Percentiles rank a stretch among this genome's conserved stretches.
phyloP scores from a whole-genome alignment of 495 filamentous ascomycete species.

The Pyrenopolyporus hunteri region DNA sequence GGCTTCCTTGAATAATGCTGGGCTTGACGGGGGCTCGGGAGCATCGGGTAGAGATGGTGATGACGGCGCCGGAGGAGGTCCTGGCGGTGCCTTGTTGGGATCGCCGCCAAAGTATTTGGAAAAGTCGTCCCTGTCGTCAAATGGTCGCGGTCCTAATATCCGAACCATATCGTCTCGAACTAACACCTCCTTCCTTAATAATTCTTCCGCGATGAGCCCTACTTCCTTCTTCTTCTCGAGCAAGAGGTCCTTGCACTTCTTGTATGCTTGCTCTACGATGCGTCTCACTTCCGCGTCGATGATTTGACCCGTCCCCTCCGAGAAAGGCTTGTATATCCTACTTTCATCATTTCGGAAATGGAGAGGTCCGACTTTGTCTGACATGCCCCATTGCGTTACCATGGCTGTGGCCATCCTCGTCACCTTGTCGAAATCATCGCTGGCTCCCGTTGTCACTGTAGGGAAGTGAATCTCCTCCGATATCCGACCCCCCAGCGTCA shows the following conservation, averaged over 20 bases:
- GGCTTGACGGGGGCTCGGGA: slow-evolving; percentile 39
- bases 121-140: slow-evolving; percentile 85
- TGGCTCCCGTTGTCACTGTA: slow-evolving; percentile 91
- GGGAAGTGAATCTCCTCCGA: slow-evolving; percentile 96
- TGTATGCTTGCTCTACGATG: slow-evolving; percentile 90
- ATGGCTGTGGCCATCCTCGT: slow-evolving; percentile 93
- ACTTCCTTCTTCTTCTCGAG: slow-evolving; percentile 85
- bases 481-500: slow-evolving; percentile 94
- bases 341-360: slow-evolving; percentile 83
- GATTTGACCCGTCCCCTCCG: slow-evolving; percentile 85
- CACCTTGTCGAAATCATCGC: slow-evolving; percentile 98
- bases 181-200: slow-evolving; percentile 89
- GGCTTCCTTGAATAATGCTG: slow-evolving; percentile 32
- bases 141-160: slow-evolving; percentile 81
- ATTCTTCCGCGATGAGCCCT: slow-evolving; percentile 88
- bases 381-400: slow-evolving; percentile 99
- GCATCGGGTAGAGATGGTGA: slow-evolving; percentile 28
- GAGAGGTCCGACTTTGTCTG: slow-evolving; percentile 85
- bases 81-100: slow-evolving; percentile 38
- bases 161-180: slow-evolving; percentile 88
- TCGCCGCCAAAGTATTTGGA: slow-evolving; percentile 82
- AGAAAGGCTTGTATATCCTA: slow-evolving; percentile 91
- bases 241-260: slow-evolving; percentile 83
- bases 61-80: slow-evolving; percentile 23
- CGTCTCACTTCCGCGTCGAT: slow-evolving; percentile 90